A percentile compares a stretch with the other conserved stretches of the same genome.
phyloP scores from a whole-genome alignment of 192 early-diverging fungal genomes.

The Umbelopsis ramanniana region DNA sequence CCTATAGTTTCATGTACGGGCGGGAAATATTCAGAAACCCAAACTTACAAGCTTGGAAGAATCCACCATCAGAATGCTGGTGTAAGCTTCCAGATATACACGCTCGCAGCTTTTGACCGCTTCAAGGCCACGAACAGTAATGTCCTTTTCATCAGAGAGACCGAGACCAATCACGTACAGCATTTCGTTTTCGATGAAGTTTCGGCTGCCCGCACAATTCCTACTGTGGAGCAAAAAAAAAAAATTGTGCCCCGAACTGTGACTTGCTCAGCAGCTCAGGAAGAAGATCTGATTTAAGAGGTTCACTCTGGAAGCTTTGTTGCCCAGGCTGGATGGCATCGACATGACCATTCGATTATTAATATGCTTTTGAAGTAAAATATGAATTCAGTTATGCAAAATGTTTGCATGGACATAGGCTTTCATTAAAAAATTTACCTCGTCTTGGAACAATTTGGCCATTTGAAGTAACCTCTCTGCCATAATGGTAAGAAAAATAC shows the following conservation, averaged over 20 bases:
- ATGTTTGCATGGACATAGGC: not conserved
- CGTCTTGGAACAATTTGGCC: not conserved
- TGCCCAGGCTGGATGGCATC: slow-evolving; percentile 7
- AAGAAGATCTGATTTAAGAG: not conserved
- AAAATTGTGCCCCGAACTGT: not conserved
- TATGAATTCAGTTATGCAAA: not conserved
- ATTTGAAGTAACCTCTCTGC: not conserved
- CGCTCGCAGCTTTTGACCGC: slow-evolving; percentile 86
- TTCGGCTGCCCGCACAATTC: not conserved
- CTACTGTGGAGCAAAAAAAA: not conserved
- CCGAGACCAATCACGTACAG: slow-evolving; percentile 92
- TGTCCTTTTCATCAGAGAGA: slow-evolving; percentile 94
- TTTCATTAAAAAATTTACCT: not conserved
- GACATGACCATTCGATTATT: slow-evolving; percentile 6
- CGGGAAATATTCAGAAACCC: not conserved
- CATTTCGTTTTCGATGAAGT: slow-evolving; percentile 47
- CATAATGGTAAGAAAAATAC: slow-evolving; percentile 16
- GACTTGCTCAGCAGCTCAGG: slow-evolving; percentile 11
- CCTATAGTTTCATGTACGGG: not conserved
- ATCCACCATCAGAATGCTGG: slow-evolving; percentile 88
- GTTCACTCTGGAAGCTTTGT: slow-evolving; percentile 7
- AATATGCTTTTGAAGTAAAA: not conserved
- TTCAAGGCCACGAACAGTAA: slow-evolving; percentile 95
- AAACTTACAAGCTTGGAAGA: slow-evolving; percentile 71
- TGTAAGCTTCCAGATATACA: slow-evolving; percentile 96